These are phyloP conservation scores for Saccharomyces paradoxus DNA, from an alignment of 805 yeast genomes.

Conservation along the genomic window DNA sequence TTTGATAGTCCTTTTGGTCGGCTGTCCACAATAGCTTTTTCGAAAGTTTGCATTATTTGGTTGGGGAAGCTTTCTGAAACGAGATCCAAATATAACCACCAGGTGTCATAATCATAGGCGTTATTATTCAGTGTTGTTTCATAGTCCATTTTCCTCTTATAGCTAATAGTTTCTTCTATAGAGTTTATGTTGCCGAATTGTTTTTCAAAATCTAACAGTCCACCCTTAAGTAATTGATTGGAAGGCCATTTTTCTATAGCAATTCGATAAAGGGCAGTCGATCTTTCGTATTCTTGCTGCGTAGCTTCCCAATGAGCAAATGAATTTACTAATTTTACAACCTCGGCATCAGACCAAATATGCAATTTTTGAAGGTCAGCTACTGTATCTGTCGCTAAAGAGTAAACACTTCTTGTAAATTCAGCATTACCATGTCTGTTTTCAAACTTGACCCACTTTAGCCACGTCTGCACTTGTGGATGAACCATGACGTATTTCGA, in stretches of 20 bases:
- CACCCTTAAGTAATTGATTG: slow-evolving; percentile 32
- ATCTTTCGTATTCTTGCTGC: slow-evolving; percentile 53
- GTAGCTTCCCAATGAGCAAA: slow-evolving; percentile 67
- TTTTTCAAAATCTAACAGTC: slow-evolving; percentile 54
- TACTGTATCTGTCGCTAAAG: slow-evolving; percentile 54
- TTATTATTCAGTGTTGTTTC: slow-evolving; percentile 38
- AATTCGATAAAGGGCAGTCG: slow-evolving; percentile 46
- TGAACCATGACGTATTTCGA: slow-evolving; percentile 46
- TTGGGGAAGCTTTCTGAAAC: slow-evolving; percentile 33
- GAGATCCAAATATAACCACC: slow-evolving; percentile 71
- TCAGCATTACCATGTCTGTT: slow-evolving; percentile 39
- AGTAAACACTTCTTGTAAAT: slow-evolving; percentile 54
- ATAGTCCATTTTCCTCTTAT: slow-evolving; percentile 50
- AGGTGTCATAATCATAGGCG: slow-evolving; percentile 59
- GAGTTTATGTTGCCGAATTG: slow-evolving; percentile 49
- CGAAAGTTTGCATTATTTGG: slow-evolving; percentile 9
- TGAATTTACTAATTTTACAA: slow-evolving; percentile 31
- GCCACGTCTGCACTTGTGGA: slow-evolving; percentile 56
- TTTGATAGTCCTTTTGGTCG: slow-evolving; percentile 28
- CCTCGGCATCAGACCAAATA: slow-evolving; percentile 23
- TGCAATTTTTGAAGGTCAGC: slow-evolving; percentile 13
- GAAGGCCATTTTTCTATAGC: slow-evolving; percentile 42
- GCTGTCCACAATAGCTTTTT: slow-evolving; percentile 12
- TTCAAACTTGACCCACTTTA: slow-evolving; percentile 70
- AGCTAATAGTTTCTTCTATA: slow-evolving; percentile 43